Conservation (phyloP, 352 stramenopile genomes). For the Pythium apleroticum region DNA sequence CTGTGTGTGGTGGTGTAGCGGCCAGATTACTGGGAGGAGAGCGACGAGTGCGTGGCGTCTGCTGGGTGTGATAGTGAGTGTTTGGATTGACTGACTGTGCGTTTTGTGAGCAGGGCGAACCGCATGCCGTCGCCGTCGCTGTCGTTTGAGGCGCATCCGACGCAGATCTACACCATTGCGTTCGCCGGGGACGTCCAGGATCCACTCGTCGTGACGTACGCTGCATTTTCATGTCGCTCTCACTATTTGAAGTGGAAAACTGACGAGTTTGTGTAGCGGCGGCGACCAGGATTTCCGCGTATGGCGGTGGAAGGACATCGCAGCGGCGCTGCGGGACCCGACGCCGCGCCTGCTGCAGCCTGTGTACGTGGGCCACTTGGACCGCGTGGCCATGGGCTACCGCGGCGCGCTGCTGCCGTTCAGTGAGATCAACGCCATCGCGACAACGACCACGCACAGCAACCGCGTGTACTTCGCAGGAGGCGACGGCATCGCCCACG, state of each 20-base stretch:
- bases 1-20: conserved; percentile 9
- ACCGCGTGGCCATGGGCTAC: conserved; percentile 57
- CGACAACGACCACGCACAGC: conserved; percentile 25
- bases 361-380: conserved; percentile 49
- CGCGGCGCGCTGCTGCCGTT: conserved; percentile 55
- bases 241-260: background rate
- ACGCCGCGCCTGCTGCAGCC: conserved; percentile 31
- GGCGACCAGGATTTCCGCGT: conserved; percentile 79
- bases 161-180: conserved; percentile 70
- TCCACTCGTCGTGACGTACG: conserved; percentile 63
- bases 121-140: conserved; percentile 48
- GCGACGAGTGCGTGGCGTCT: conserved; percentile 11
- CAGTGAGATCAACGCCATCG: conserved; percentile 70
- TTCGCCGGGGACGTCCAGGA: conserved; percentile 59
- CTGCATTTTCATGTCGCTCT: background rate
- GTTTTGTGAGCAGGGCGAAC: conserved; percentile 27
- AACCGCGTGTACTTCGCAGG: conserved; percentile 57
- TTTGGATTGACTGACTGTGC: background rate
- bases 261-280: conserved; percentile 32
- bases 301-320: conserved; percentile 72
- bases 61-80: background rate
- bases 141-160: conserved; percentile 66
- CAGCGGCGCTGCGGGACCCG: conserved; percentile 37
- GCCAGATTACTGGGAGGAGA: conserved; percentile 28
- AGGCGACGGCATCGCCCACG: conserved; percentile 59